phyloP scores from a whole-genome alignment of 1,284 basidiomycete species.

The Ceratobasidium sp. region DNA sequence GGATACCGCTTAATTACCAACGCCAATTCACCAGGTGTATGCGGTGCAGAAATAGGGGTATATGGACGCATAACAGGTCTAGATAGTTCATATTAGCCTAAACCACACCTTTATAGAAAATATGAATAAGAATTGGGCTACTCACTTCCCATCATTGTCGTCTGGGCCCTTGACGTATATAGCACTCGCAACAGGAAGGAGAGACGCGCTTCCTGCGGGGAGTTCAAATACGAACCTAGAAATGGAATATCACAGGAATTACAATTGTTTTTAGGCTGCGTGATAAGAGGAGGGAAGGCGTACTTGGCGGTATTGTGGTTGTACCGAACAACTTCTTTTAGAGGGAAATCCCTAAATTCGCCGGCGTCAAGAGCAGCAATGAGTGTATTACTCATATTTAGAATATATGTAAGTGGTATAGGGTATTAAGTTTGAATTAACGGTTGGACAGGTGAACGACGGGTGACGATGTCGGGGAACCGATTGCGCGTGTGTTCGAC shows the following conservation, averaged over 20 bases:
- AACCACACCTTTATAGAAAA: not conserved
- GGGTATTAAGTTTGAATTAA: too few species aligned
- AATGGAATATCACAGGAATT: too few species aligned
- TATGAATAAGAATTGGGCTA: not conserved
- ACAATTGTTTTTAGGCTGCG: too few species aligned
- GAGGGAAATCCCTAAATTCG: constrained; percentile 80
- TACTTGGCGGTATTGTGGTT: constrained; percentile 90
- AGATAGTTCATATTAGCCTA: not conserved
- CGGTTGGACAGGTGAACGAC: too few species aligned
- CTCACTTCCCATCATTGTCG: constrained; percentile 63
- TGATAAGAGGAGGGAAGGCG: constrained; percentile 46
- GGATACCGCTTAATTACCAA: constrained; percentile 91
- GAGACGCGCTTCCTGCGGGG: constrained; percentile 63
- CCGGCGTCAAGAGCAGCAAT: constrained; percentile 69
- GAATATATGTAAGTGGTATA: too few species aligned
- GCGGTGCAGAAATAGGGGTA: constrained; percentile 81
- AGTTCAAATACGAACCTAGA: constrained; percentile 83
- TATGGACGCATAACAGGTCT: constrained; percentile 85
- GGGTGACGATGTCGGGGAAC: not conserved
- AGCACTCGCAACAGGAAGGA: constrained; percentile 54
- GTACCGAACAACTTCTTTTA: constrained; percentile 87
- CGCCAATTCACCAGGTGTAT: constrained; percentile 78
- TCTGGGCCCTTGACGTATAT: constrained; percentile 59
- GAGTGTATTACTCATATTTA: constrained; percentile 5
- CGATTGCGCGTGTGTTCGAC: not conserved